Conservation (phyloP, 495 filamentous ascomycete species). For the Durotheca rogersii region DNA sequence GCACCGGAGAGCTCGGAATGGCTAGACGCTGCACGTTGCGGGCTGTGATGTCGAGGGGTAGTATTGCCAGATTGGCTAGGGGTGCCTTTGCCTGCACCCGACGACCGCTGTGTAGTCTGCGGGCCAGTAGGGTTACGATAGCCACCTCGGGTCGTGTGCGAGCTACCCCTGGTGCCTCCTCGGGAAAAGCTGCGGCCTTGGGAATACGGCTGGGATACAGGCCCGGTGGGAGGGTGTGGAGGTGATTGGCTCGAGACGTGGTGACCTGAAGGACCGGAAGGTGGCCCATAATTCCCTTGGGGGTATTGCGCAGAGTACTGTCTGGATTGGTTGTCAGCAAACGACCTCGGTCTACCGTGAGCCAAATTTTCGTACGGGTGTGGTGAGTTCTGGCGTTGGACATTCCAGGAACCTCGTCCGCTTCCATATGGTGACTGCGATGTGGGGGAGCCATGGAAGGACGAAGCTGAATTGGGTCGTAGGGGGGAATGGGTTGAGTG, state of each 20-base stretch:
- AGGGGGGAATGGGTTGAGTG: constrained; percentile 61
- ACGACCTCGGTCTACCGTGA: constrained; percentile 16
- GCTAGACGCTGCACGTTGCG: constrained; percentile 37
- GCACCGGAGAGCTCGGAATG: constrained; percentile 18
- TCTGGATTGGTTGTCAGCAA: constrained; percentile 39
- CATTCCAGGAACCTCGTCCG: constrained; percentile 58
- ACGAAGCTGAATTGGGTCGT: constrained; percentile 57
- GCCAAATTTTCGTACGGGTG: constrained; percentile 54
- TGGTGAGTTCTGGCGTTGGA: constrained; percentile 57
- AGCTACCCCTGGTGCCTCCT: constrained; percentile 45
- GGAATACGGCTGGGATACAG: constrained; percentile 53
- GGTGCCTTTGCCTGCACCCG: constrained; percentile 46
- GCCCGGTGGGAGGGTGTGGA: constrained; percentile 47
- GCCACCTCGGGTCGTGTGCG: constrained; percentile 37
- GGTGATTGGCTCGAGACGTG: constrained; percentile 52
- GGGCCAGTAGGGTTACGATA: constrained; percentile 52
- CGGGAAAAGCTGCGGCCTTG: constrained; percentile 55
- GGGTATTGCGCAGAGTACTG: constrained; percentile 59
- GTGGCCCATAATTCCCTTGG: constrained; percentile 55
- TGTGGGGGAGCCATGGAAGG: constrained; percentile 67
- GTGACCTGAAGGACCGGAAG: constrained; percentile 53
- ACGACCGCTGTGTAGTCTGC: constrained; percentile 55
- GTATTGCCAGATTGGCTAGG: constrained; percentile 38
- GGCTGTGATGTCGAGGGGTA: constrained; percentile 30
- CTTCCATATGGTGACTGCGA: constrained; percentile 65